Evolutionary conservation across 495 filamentous ascomycete species (phyloP), one percentile per base, ranked within the genome.

Genomic region (Penicillium angulare): DNA sequence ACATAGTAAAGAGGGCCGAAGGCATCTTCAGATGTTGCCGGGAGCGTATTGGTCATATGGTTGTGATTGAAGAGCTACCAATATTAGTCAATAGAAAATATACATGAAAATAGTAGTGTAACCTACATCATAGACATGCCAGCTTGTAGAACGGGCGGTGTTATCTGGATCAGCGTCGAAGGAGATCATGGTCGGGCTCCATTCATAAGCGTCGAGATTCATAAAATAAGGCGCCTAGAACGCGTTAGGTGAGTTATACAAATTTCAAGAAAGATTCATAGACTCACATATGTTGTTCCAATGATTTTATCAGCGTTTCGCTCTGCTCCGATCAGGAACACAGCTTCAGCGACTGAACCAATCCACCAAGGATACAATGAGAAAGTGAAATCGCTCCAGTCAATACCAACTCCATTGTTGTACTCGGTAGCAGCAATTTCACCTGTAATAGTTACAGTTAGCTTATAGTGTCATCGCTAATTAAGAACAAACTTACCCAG

Each of bases 271-370:
- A 5, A n/a, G 49, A 41, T 22, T 24, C 58, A 51, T n/a, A n/a
- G 43, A 50, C 74, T 61, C 47, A 74, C 65, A 45, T 71, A 68
- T 22, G 66, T 68, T 2, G 66, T 69, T 47, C 66, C 62, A 13
- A 74, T 67, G 17, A 76, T 62, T 42, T 64, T 69, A 66, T 86
- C 78, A 1, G 78, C 71, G 56, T 88, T 88, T 9, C 84, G 75
- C 66, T 89, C 86, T 12, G 79, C 76, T 16, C 82, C 84, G 38
- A 90, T 59, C 10, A 86, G 70, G 55, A 79, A 87, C 33, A 89
- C 79, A 3, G 82, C 84, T 54, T 90, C 86, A 16, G 72, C 72
- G n/a, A 87, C 77, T 12, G 78, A 57, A 10, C 46, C 67, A 29
- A 63, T 61, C 65, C 63, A 70, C 74, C 52, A 84, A 74, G 59